Percentiles rank a stretch among this genome's conserved stretches.
Conservation (phyloP, 805 yeast species). For the Candida nanaspora region DNA sequence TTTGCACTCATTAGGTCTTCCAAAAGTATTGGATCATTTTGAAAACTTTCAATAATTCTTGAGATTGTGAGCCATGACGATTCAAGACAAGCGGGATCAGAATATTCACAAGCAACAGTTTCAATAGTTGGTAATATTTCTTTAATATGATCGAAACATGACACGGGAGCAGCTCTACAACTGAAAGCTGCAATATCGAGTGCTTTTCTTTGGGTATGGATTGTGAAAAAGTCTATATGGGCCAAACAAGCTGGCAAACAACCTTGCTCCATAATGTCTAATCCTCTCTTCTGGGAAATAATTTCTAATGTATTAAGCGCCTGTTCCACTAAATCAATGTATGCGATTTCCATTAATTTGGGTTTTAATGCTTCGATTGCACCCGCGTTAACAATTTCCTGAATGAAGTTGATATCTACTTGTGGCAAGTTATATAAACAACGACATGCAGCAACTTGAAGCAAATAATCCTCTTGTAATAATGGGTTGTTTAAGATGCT, state of each 20-base stretch:
- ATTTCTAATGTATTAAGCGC: slow-evolving; percentile 69
- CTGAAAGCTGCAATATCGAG: slow-evolving; percentile 66
- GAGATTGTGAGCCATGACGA: slow-evolving; percentile 60
- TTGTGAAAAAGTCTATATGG: slow-evolving; percentile 81
- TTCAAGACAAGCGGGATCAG: slow-evolving; percentile 56
- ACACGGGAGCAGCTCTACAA: slow-evolving; percentile 38
- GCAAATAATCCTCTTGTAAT: slow-evolving; percentile 60
- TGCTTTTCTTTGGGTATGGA: slow-evolving; percentile 83
- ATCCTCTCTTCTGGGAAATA: slow-evolving; percentile 49
- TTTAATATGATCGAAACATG: slow-evolving; percentile 40
- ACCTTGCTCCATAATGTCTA: slow-evolving; percentile 47
- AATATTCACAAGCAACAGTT: slow-evolving; percentile 43
- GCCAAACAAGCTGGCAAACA: slow-evolving; percentile 60
- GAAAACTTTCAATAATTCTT: slow-evolving; percentile 45
- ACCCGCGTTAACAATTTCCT: slow-evolving; percentile 55
- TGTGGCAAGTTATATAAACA: slow-evolving; percentile 78
- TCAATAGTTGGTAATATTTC: slow-evolving; percentile 56
- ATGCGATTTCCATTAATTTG: slow-evolving; percentile 67
- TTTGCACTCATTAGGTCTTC: slow-evolving; percentile 34
- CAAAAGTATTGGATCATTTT: slow-evolving; percentile 33
- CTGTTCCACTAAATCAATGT: slow-evolving; percentile 89
- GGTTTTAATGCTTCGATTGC: slow-evolving; percentile 59
- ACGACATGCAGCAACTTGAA: slow-evolving; percentile 79
- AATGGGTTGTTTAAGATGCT: slow-evolving; percentile 49
- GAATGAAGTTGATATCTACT: slow-evolving; percentile 57